These are phyloP conservation scores for Fusarium praegraminearum DNA, from an alignment of 2,329 filamentous ascomycete species.

Conservation along the genomic window DNA sequence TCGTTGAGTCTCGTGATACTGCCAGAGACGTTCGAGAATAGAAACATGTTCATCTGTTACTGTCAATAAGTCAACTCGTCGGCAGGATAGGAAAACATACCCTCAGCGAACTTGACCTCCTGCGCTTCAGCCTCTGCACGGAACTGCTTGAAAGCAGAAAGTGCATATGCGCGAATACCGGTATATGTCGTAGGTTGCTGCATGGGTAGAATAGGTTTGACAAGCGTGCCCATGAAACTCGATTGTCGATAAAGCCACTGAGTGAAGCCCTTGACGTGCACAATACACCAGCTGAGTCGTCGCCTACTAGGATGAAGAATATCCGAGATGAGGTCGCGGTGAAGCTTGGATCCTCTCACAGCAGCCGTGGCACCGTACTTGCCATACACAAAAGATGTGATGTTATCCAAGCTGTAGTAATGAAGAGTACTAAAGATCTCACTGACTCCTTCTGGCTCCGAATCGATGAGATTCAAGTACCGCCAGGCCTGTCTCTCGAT, in stretches of 20 bases:
- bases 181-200: conserved; percentile 39
- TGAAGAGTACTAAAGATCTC: conserved; percentile 38
- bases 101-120: background rate
- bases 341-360: conserved; percentile 17
- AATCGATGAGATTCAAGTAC: conserved; percentile 27
- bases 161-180: conserved; percentile 24
- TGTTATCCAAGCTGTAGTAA: conserved; percentile 37
- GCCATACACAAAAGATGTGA: conserved; percentile 33
- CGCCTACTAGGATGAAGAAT: conserved; percentile 37
- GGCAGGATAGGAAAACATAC: background rate
- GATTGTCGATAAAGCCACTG: conserved; percentile 35
- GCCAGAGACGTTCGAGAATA: conserved; percentile 56
- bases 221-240: background rate
- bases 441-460: conserved; percentile 21
- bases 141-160: conserved; percentile 26
- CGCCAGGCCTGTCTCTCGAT: conserved; percentile 35
- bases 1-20: conserved; percentile 48
- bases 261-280: conserved; percentile 20
- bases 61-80: background rate
- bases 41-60: conserved; percentile 37
- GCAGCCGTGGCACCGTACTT: conserved; percentile 33
- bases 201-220: conserved; percentile 32
- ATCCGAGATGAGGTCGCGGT: conserved; percentile 26
- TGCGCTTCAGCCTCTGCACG: conserved; percentile 7
- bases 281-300: conserved; percentile 32